Conservation (phyloP, 495 filamentous ascomycete species). For the Wilcoxina mikolae region DNA sequence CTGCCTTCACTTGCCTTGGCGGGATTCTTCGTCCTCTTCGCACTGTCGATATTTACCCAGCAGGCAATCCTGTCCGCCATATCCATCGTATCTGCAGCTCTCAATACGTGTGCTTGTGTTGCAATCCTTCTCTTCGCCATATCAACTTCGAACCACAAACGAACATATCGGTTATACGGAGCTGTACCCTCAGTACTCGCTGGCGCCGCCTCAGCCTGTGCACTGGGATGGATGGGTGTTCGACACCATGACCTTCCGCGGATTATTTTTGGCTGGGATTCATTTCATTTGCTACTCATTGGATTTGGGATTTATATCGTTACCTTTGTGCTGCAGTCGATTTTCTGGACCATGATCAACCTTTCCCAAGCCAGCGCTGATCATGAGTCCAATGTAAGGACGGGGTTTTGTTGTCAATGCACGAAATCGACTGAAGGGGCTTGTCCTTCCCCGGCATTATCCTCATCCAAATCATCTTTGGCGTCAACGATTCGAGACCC, state of each 20-base stretch:
- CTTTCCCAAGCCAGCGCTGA: neutral
- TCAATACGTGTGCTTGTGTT: neutral
- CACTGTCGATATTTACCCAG: neutral
- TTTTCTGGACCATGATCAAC: constrained; percentile 2
- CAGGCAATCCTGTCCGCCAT: neutral
- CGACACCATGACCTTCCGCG: neutral
- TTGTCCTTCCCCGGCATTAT: neutral
- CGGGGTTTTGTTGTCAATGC: neutral
- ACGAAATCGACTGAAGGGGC: neutral
- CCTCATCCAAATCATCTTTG: neutral
- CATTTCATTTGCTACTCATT: neutral
- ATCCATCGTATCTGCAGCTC: neutral
- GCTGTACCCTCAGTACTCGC: neutral
- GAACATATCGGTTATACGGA: neutral
- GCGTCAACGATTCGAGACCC: neutral
- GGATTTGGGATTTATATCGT: neutral
- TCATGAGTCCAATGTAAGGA: neutral
- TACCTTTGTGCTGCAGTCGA: neutral
- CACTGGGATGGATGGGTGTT: neutral
- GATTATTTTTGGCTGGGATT: neutral
- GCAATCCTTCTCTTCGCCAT: constrained; percentile 1
- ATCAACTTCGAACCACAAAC: neutral
- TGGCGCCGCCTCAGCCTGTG: neutral
- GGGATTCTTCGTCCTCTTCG: neutral
- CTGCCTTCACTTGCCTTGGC: neutral